A percentile compares a stretch with the other conserved stretches of the same genome.
phyloP scores from a whole-genome alignment of 768 basidiomycete species.

The Dacryopinax primogenitus region DNA sequence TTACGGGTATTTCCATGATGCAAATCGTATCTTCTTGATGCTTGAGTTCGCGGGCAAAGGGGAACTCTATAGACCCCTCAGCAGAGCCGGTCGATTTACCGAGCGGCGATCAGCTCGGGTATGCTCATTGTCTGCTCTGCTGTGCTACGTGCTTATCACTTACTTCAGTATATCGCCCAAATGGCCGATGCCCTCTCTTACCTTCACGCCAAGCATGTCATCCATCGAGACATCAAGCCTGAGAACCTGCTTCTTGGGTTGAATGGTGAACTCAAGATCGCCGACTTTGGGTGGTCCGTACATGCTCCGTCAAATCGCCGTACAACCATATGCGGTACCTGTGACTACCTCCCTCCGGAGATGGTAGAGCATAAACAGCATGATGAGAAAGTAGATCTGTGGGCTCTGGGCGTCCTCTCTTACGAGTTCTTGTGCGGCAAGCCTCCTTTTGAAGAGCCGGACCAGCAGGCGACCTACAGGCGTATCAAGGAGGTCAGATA shows the following conservation, averaged over 20 bases:
- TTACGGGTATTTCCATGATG: conserved; percentile 97
- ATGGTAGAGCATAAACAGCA: conserved; percentile 93
- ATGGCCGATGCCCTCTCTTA: conserved; percentile 95
- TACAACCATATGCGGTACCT: conserved; percentile 84
- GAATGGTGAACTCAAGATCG: conserved; percentile 95
- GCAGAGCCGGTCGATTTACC: conserved; percentile 70
- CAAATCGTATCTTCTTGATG: conserved; percentile 95
- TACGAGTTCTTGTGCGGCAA: conserved; percentile 87
- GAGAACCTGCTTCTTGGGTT: conserved; percentile 91
- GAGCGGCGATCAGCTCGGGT: conserved; percentile 67
- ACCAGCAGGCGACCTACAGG: conserved; percentile 65
- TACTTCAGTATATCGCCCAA: conserved; percentile 72
- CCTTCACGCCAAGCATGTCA: conserved; percentile 90
- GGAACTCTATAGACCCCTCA: conserved; percentile 91
- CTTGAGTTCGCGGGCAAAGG: conserved; percentile 96
- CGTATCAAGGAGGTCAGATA: conserved; percentile 84
- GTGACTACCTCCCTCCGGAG: conserved; percentile 95
- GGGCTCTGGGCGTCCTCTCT: conserved; percentile 92
- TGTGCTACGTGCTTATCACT: neutral
- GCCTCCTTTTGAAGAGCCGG: conserved; percentile 76
- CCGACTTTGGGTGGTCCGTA: conserved; percentile 97
- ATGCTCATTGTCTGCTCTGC: conserved; percentile 16
- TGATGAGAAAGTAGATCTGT: conserved; percentile 81
- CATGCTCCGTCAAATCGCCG: conserved; percentile 82
- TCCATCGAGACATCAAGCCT: conserved; percentile 97